A percentile compares a stretch with the other conserved stretches of the same genome.
phyloP scores from a whole-genome alignment of 2,329 filamentous ascomycete genomes.

The Clarireedia paspali region DNA sequence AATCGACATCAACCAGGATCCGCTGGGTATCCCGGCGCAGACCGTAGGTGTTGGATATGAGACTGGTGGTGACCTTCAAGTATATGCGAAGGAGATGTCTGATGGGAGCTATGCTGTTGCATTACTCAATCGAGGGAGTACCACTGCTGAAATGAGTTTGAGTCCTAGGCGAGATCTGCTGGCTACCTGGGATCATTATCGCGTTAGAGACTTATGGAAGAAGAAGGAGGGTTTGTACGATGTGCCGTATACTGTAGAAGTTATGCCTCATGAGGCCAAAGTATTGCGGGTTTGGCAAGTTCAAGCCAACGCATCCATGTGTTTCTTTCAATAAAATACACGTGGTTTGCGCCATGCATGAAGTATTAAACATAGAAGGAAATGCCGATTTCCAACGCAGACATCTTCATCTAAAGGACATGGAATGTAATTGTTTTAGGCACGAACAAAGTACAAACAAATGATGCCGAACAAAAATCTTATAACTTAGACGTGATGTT shows the following conservation, averaged over 20 bases:
- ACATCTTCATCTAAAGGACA: too few species aligned
- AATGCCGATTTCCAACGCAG: background rate
- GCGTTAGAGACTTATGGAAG: constrained; percentile 19
- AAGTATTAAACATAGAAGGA: background rate
- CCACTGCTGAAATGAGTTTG: constrained; percentile 17
- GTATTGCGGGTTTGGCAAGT: constrained; percentile 14
- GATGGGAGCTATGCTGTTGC: constrained; percentile 19
- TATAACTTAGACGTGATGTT: constrained; percentile 8
- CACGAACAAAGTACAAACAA: too few species aligned
- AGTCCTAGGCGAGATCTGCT: constrained; percentile 15
- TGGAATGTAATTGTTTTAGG: too few species aligned
- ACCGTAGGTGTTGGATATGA: constrained; percentile 9
- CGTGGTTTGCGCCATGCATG: background rate
- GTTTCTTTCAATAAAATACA: constrained; percentile 2
- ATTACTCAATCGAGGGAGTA: constrained; percentile 15
- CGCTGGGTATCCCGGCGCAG: constrained; percentile 22
- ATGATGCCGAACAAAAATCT: background rate
- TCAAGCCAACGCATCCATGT: constrained; percentile 7
- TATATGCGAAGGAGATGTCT: constrained; percentile 17
- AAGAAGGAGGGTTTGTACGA: constrained; percentile 18
- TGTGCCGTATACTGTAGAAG: constrained; percentile 17
- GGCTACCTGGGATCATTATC: constrained; percentile 14
- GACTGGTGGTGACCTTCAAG: constrained; percentile 9
- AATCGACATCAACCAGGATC: constrained; percentile 31
- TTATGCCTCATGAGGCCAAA: constrained; percentile 19